Evolutionary conservation across 148 eudicot species (phyloP).

Genomic region (Rhododendron mucronatum): DNA sequence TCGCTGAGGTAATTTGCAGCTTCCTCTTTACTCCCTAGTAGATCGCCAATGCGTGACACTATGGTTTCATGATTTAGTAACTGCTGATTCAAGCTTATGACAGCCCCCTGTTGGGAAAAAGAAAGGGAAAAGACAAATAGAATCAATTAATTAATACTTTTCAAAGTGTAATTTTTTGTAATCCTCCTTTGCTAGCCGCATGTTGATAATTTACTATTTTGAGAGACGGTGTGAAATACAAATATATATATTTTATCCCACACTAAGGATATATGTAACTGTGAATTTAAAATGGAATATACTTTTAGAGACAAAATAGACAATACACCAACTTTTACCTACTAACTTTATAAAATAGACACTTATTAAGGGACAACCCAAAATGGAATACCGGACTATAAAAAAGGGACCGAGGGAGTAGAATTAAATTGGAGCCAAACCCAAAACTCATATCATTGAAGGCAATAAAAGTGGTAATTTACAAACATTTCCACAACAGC

Average conservation of each 20-base stretch:
- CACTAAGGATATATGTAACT: not conserved
- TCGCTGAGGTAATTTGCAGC: conserved; percentile 23
- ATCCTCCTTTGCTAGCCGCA: not conserved
- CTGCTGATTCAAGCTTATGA: conserved; percentile 40
- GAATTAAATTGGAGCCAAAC: not conserved
- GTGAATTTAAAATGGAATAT: not conserved
- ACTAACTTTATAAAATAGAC: no score
- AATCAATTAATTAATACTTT: not conserved
- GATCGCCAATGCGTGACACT: conserved; percentile 2
- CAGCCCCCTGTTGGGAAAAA: conserved; percentile 38
- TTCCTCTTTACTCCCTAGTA: conserved; percentile 10
- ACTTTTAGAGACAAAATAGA: no score
- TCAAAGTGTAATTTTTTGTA: no score
- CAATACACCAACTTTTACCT: no score
- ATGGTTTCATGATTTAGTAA: conserved; percentile 27
- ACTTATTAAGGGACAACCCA: no score
- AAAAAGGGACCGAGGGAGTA: not conserved
- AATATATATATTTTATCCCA: not conserved
- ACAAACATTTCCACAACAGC: not conserved
- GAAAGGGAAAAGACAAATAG: no score
- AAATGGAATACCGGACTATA: no score
- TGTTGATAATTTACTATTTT: not conserved
- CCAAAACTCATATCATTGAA: not conserved
- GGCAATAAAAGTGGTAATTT: not conserved
- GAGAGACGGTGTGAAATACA: not conserved